Base-by-base conservation (phyloP, 1,139 yeast genomes). In the Hanseniaspora uvarum region DNA sequence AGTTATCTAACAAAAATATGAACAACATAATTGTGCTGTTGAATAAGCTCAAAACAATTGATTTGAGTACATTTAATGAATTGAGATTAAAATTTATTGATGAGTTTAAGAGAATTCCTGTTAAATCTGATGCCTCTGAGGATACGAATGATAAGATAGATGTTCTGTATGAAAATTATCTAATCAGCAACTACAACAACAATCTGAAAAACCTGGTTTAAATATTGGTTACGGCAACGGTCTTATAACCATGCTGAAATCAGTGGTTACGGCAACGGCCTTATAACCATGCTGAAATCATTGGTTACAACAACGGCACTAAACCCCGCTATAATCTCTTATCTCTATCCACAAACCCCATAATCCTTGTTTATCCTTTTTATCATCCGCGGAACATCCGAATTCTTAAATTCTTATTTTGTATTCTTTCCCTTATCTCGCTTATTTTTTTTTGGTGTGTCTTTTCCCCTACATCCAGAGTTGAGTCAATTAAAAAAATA, bases 21-120 rank as follows among this genome's bases (percentile, higher is more conserved):
- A 39, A 24, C 21, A 39, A 39, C 14, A 39, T 39, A 4, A 39
- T 39, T 19, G 18, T 24, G 11, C 14, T 39, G 28, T 24, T 39
- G 30, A 39, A 39, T 33, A 30, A 28, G 33, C 5, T 48, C n/a
- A 48, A 48, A n/a, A 28, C 43, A 7, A 39, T 39, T 6, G 43
- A 39, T 14, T 4, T 39, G 43, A 23, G 12, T 7, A 14, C 16
- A 10, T 39, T 39, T n/a, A 26, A 18, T n/a, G 18, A 19, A 5
- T 18, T 48, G 10, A 48, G 43, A 23, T 7, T n/a, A 5, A 41
- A 28, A 23, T 48, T 39, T 16, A 39, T 48, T 16, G 26, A 40
- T 5, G 43, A 24, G 19, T 39, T 31, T 33, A 33, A 33, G 16
- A 37, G 40, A 26, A 30, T 31, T 34, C 21, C 23, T 14, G 21